A percentile compares a stretch with the other conserved stretches of the same genome.
These are phyloP conservation scores for Nematocida parisii DNA, from an alignment of 371 early-diverging fungal species.

Conservation along the genomic window DNA sequence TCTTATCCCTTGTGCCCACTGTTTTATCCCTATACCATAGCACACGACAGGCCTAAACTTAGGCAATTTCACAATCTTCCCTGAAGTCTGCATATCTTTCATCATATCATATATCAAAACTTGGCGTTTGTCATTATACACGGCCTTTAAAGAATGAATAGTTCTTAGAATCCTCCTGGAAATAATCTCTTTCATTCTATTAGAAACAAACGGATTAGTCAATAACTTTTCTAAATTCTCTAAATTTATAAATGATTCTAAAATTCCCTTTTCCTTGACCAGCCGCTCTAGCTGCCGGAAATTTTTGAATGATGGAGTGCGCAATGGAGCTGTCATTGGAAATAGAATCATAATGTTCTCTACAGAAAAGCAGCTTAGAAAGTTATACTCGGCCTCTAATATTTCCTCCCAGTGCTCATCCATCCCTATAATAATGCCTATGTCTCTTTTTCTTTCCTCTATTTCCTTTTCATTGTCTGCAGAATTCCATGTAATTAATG, in stretches of 20 bases:
- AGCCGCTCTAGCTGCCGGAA: background rate
- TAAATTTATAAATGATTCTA: background rate
- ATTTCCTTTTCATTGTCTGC: background rate
- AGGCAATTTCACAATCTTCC: background rate
- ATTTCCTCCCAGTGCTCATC: background rate
- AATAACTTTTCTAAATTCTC: background rate
- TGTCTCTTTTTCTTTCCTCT: too few relatives aligned
- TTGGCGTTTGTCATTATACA: background rate
- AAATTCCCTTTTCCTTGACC: background rate
- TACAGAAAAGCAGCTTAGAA: background rate
- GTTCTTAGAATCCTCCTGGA: background rate
- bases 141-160: background rate
- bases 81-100: background rate
- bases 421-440: background rate
- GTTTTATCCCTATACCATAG: background rate
- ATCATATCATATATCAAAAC: background rate
- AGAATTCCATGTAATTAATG: background rate
- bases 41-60: background rate
- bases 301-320: background rate
- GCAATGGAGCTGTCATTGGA: background rate
- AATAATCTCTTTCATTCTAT: background rate
- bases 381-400: background rate
- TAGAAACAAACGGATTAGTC: background rate
- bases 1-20: background rate
- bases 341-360: background rate